Conservation (phyloP, 495 filamentous ascomycete species). For the Durotheca rogersii region DNA sequence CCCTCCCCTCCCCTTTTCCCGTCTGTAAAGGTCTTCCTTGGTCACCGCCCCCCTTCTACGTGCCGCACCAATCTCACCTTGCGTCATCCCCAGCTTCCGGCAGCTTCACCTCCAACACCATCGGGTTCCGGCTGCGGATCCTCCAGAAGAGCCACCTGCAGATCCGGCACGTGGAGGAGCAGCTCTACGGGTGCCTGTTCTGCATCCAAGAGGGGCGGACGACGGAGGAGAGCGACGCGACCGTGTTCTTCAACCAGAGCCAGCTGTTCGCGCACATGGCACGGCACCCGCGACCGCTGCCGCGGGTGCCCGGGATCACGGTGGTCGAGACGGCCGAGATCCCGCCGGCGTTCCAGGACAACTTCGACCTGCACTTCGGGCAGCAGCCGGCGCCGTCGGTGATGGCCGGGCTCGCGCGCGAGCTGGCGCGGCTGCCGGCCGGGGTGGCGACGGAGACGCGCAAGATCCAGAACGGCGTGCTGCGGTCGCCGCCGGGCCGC, state of each 20-base stretch:
- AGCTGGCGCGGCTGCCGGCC: constrained; percentile 37
- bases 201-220: constrained; percentile 42
- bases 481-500: constrained; percentile 41
- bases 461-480: constrained; percentile 30
- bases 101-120: constrained; percentile 36
- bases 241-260: constrained; percentile 44
- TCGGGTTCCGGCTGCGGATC: constrained; percentile 44
- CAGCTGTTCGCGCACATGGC: constrained; percentile 43
- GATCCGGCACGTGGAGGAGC: constrained; percentile 39
- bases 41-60: not conserved
- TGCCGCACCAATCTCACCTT: constrained; percentile 6
- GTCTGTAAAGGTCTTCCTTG: not conserved
- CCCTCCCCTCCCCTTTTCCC: not conserved
- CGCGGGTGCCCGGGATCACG: constrained; percentile 40
- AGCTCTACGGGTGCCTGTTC: constrained; percentile 44
- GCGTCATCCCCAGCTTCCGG: constrained; percentile 33
- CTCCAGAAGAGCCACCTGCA: constrained; percentile 46
- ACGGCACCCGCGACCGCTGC: constrained; percentile 45
- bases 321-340: constrained; percentile 36
- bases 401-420: constrained; percentile 32
- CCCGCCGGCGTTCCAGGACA: constrained; percentile 30
- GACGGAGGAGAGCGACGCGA: constrained; percentile 43
- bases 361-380: constrained; percentile 51
- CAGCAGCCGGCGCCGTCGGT: constrained; percentile 33
- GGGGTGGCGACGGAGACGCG: constrained; percentile 39